Percentiles rank a stretch among this genome's conserved stretches.
Evolutionary conservation across 306 rosid genomes (phyloP).

Genomic region (Acmispon strigosus): DNA sequence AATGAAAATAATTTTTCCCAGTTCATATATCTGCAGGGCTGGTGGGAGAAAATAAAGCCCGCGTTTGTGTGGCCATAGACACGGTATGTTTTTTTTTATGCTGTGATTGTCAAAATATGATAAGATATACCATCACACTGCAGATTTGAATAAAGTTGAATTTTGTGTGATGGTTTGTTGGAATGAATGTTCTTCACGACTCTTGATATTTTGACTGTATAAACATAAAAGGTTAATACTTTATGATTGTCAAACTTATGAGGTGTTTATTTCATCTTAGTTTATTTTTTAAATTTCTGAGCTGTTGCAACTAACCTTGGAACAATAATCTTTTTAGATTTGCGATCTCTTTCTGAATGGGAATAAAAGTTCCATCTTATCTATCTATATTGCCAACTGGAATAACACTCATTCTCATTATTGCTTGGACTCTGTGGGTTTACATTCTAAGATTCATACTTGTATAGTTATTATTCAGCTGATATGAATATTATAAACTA

Average conservation of each 20-base stretch:
- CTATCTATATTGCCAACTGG: background rate
- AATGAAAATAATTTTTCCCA: background rate
- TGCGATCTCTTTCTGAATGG: background rate
- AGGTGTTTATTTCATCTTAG: background rate
- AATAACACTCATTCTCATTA: background rate
- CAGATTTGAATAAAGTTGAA: conserved; percentile 10
- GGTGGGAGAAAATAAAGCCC: conserved; percentile 50
- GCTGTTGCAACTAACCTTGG: conserved; percentile 9
- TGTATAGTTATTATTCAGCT: background rate
- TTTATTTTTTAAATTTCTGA: background rate
- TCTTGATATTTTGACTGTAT: background rate
- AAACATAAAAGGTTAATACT: background rate
- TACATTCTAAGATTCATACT: background rate
- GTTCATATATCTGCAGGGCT: conserved; percentile 45
- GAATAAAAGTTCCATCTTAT: background rate
- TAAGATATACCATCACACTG: background rate
- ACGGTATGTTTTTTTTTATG: conserved; percentile 38
- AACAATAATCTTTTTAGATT: background rate
- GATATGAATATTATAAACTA: background rate
- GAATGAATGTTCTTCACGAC: background rate
- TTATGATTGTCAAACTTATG: conserved; percentile 6
- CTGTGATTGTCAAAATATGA: background rate
- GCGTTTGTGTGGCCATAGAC: conserved; percentile 70
- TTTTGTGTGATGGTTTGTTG: background rate
- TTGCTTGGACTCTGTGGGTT: background rate